phyloP scores from a whole-genome alignment of 2,329 filamentous ascomycete species.

The Huntiella decipiens region DNA sequence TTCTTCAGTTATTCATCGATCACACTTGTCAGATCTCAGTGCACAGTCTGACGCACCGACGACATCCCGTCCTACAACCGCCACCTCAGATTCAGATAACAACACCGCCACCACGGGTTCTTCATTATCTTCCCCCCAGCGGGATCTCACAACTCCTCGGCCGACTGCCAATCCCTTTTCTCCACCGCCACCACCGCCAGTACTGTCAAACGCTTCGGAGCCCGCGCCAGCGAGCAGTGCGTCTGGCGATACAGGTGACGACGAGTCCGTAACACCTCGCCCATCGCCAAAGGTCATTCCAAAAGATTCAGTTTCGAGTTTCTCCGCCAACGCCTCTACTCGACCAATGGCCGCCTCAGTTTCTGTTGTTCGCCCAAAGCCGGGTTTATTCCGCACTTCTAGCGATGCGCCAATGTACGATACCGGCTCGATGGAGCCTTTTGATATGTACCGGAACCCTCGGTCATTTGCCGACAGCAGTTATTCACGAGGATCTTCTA shows the following conservation, averaged over 20 bases:
- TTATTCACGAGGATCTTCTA: slow-evolving; percentile 3
- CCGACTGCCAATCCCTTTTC: slow-evolving; percentile 1
- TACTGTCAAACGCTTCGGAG: neutral
- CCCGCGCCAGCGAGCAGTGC: slow-evolving; percentile 1
- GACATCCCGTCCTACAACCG: neutral
- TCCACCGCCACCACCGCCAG: slow-evolving; percentile 2
- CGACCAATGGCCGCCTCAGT: slow-evolving; percentile 9
- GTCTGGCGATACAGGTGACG: slow-evolving; percentile 5
- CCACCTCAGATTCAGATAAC: neutral
- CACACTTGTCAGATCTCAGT: neutral
- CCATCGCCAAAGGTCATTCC: slow-evolving; percentile 7
- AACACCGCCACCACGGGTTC: slow-evolving; percentile 7
- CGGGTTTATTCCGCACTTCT: slow-evolving; percentile 21
- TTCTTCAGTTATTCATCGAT: neutral
- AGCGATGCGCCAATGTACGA: slow-evolving; percentile 22
- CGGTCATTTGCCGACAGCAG: neutral
- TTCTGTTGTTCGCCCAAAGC: slow-evolving; percentile 3
- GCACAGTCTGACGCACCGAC: neutral
- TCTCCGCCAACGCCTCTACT: slow-evolving; percentile 4
- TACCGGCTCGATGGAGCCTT: slow-evolving; percentile 15
- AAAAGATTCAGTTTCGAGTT: neutral
- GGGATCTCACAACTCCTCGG: slow-evolving; percentile 1
- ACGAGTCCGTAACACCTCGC: slow-evolving; percentile 9
- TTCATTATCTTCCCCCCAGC: slow-evolving; percentile 4
- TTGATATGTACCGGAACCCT: slow-evolving; percentile 6